Percentiles rank a stretch among this genome's conserved stretches.
phyloP scores from a whole-genome alignment of 768 basidiomycete genomes.

The Lactarius indigo region DNA sequence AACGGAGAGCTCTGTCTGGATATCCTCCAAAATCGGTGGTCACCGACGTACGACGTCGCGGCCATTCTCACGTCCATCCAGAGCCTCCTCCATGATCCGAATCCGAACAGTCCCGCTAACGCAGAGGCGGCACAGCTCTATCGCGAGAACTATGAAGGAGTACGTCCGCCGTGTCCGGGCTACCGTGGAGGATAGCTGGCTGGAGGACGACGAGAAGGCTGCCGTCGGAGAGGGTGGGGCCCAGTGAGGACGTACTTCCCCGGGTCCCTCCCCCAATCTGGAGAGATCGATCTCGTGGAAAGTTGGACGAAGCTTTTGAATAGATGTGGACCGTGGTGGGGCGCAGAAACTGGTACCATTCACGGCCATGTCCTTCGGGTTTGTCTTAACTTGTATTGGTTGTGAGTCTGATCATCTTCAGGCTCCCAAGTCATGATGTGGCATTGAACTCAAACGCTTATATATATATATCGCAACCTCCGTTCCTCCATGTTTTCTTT shows the following conservation, averaged over 20 bases:
- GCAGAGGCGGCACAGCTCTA: conserved; percentile 97
- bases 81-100: conserved; percentile 93
- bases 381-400: background rate
- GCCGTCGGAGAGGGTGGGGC: conserved; percentile 45
- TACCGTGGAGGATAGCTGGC: conserved; percentile 94
- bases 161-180: conserved; percentile 90
- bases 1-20: conserved; percentile 98
- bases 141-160: conserved; percentile 97
- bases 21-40: conserved; percentile 98
- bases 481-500: background rate
- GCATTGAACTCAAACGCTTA: background rate
- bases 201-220: conserved; percentile 70
- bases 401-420: conserved; percentile 7
- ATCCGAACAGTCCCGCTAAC: conserved; percentile 97
- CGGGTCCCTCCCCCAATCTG: background rate
- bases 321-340: conserved; percentile 3
- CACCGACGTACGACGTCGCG: conserved; percentile 97
- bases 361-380: background rate
- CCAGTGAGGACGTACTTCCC: conserved; percentile 15
- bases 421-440: background rate
- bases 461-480: background rate
- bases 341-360: background rate
- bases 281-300: background rate
- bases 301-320: background rate
- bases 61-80: conserved; percentile 98